Conservation (phyloP, 2,329 filamentous ascomycete genomes). For the Verticillium nonalfalfae region DNA sequence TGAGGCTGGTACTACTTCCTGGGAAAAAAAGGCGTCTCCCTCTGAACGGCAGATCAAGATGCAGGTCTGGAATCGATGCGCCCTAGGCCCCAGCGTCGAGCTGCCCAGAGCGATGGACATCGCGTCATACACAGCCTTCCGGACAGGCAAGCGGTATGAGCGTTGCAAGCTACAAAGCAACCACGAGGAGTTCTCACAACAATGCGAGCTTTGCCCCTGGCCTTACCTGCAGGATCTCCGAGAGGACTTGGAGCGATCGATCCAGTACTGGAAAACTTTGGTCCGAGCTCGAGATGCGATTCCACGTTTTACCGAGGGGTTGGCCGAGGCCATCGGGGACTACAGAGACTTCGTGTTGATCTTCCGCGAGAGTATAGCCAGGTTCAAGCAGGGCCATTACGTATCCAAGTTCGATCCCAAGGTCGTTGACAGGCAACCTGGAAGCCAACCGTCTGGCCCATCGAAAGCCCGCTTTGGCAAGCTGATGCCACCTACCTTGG, state of each 20-base stretch:
- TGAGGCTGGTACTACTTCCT: neutral
- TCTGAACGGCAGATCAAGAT: neutral
- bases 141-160: neutral
- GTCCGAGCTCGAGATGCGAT: neutral
- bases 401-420: neutral
- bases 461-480: neutral
- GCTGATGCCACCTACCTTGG: conserved; percentile 5
- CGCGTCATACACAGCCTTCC: conserved; percentile 5
- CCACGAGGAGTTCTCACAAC: neutral
- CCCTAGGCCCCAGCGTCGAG: neutral
- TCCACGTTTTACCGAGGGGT: neutral
- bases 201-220: conserved; percentile 10
- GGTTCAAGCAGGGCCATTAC: neutral
- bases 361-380: neutral
- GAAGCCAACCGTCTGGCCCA: neutral
- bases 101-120: conserved; percentile 3
- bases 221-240: conserved; percentile 4
- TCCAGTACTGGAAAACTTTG: conserved; percentile 8
- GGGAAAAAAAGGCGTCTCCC: neutral
- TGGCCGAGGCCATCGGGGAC: neutral
- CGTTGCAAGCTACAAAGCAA: neutral
- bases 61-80: conserved; percentile 1
- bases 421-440: neutral
- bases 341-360: conserved; percentile 9
- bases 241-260: conserved; percentile 2